phyloP scores from a whole-genome alignment of 208 protist species.

The Plasmodiophora brassicae region DNA sequence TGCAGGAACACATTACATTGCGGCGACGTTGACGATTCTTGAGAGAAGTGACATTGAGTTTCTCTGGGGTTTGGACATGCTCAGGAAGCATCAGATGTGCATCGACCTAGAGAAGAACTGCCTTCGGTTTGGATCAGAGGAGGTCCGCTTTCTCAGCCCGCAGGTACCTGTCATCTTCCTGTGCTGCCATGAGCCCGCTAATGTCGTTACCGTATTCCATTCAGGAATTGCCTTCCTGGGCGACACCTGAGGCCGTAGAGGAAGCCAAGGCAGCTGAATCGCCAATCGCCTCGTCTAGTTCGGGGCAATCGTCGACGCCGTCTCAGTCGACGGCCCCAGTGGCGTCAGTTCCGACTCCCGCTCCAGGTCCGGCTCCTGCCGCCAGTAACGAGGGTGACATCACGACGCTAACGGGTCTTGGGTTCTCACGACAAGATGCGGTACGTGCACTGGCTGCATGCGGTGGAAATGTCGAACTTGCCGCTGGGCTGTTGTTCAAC shows the following conservation, averaged over 20 bases:
- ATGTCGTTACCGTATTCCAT: not conserved
- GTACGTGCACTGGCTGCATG: not conserved
- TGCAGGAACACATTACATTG: not conserved
- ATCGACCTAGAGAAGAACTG: slow-evolving; percentile 42
- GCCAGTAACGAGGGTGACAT: not conserved
- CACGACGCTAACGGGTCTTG: not conserved
- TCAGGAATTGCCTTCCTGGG: not conserved
- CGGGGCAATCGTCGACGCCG: not conserved
- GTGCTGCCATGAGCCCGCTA: not conserved
- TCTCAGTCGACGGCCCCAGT: not conserved
- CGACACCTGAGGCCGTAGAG: not conserved
- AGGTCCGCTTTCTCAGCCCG: not conserved
- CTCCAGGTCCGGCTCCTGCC: not conserved
- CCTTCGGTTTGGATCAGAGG: not conserved
- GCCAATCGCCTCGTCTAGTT: not conserved
- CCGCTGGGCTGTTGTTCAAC: not conserved
- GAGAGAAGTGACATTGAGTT: slow-evolving; percentile 28
- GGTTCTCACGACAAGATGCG: not conserved
- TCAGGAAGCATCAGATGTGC: slow-evolving; percentile 32
- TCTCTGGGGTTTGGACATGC: slow-evolving; percentile 34
- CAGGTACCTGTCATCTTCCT: not conserved
- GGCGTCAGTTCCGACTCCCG: not conserved
- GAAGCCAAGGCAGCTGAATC: not conserved
- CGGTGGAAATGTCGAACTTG: not conserved
- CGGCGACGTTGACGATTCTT: not conserved